These are phyloP conservation scores for Fusarium sp. DNA, from an alignment of 2,329 filamentous ascomycete species.

Conservation along the genomic window DNA sequence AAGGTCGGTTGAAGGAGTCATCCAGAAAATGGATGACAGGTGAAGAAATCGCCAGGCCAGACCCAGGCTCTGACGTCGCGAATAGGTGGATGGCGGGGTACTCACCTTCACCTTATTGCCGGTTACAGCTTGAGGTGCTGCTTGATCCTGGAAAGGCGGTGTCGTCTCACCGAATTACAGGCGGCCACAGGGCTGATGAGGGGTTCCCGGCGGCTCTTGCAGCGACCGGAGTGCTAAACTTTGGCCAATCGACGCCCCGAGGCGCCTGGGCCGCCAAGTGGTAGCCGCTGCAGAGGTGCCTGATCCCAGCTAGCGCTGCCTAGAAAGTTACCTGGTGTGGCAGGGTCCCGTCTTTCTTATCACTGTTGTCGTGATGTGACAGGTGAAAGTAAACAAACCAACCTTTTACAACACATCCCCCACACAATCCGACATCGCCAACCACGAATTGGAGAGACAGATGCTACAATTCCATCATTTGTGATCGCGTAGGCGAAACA, in stretches of 20 bases:
- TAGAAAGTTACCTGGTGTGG: slow-evolving; percentile 4
- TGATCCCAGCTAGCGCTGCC: slow-evolving; percentile 41
- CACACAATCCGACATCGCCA: slow-evolving; percentile 20
- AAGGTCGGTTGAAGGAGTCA: slow-evolving; percentile 23
- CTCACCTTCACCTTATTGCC: slow-evolving; percentile 6
- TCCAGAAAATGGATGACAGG: slow-evolving; percentile 34
- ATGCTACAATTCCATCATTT: slow-evolving; percentile 18
- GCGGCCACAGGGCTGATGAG: slow-evolving; percentile 38
- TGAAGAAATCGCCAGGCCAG: slow-evolving; percentile 11
- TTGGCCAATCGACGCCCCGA: slow-evolving; percentile 26
- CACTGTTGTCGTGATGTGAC: slow-evolving; percentile 14
- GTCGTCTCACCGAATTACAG: slow-evolving; percentile 40
- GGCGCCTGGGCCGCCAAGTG: slow-evolving; percentile 7
- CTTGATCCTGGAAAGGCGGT: slow-evolving; percentile 35
- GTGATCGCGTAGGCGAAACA: slow-evolving; percentile 29
- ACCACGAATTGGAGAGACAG: slow-evolving; percentile 2
- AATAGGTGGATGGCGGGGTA: slow-evolving; percentile 39
- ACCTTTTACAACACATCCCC: slow-evolving; percentile 19
- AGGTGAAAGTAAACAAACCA: slow-evolving; percentile 38
- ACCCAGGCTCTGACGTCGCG: slow-evolving; percentile 35
- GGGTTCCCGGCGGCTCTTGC: slow-evolving; percentile 32
- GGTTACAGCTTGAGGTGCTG: slow-evolving; percentile 12
- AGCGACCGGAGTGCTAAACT: slow-evolving; percentile 1
- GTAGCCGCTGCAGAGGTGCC: slow-evolving; percentile 34
- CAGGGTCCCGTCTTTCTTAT: slow-evolving; percentile 11